Evolutionary conservation across 352 stramenopile genomes (phyloP).

Genomic region (Globisporangium mamillatum): DNA sequence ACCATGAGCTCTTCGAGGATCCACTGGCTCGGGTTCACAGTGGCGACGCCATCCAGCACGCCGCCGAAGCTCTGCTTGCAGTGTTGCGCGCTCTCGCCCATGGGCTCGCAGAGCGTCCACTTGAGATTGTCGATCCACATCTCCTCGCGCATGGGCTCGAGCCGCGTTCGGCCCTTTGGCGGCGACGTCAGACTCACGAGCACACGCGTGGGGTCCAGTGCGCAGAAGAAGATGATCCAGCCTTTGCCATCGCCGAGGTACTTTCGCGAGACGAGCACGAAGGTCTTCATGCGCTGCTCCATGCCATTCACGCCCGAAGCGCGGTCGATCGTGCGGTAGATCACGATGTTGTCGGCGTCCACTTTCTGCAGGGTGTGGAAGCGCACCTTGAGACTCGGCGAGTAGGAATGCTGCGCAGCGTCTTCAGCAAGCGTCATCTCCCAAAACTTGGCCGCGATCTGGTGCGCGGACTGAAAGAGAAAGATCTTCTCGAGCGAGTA

Average conservation of each 20-base stretch:
- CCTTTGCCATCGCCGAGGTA: background rate
- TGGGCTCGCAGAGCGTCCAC: conserved; percentile 17
- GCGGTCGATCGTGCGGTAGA: conserved; percentile 21
- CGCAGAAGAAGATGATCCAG: conserved; percentile 9
- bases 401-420: conserved; percentile 6
- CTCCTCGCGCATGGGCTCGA: conserved; percentile 15
- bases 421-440: background rate
- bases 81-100: conserved; percentile 14
- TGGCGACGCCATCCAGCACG: conserved; percentile 15
- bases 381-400: conserved; percentile 15
- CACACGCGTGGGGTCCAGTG: conserved; percentile 14
- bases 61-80: conserved; percentile 16
- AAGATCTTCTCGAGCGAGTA: conserved; percentile 21
- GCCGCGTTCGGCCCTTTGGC: background rate
- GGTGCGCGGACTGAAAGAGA: background rate
- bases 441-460: conserved; percentile 13
- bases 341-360: conserved; percentile 16
- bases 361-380: conserved; percentile 20
- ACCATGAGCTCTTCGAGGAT: conserved; percentile 21
- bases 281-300: conserved; percentile 14
- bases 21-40: conserved; percentile 17
- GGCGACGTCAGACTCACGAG: background rate
- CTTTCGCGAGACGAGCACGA: conserved; percentile 14
- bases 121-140: conserved; percentile 21
- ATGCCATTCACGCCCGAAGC: background rate